These are phyloP conservation scores for Oryza coarctata DNA, from an alignment of 176 grass and related monocot genomes.

Conservation along the genomic window DNA sequence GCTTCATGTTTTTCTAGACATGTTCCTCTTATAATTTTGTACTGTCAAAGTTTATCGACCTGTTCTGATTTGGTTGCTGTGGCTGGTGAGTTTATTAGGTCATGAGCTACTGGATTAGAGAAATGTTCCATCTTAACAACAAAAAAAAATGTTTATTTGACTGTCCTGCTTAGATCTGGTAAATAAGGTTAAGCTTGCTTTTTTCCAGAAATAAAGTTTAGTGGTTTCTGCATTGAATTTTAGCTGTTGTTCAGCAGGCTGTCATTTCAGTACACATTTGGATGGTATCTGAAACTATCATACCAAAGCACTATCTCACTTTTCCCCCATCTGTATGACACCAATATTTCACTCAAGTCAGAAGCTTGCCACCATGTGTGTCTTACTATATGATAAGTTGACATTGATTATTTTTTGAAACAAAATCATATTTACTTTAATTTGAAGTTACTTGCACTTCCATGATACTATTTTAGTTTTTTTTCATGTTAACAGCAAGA, in stretches of 20 bases:
- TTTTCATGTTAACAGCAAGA: slow-evolving; percentile 20
- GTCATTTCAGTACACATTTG: background rate
- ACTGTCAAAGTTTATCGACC: background rate
- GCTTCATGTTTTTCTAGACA: background rate
- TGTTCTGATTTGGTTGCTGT: background rate
- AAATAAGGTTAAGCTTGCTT: background rate
- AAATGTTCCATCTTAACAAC: background rate
- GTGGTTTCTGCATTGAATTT: background rate
- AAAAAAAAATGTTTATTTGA: background rate
- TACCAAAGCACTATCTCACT: slow-evolving; percentile 8
- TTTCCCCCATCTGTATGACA: background rate
- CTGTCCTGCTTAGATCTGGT: background rate
- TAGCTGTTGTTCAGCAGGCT: background rate
- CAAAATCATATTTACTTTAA: slow-evolving; percentile 13
- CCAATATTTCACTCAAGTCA: background rate
- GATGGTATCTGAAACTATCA: slow-evolving; percentile 1
- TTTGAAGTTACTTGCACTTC: background rate
- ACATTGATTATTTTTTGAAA: slow-evolving; percentile 18
- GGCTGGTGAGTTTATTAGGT: background rate
- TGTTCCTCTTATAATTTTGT: slow-evolving; percentile 6
- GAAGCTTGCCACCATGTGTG: slow-evolving; percentile 8
- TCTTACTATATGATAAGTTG: slow-evolving; percentile 16
- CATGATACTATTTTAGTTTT: slow-evolving; percentile 14
- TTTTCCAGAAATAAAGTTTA: slow-evolving; percentile 15
- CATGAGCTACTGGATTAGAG: background rate